Percentiles rank a stretch among this genome's conserved stretches.
phyloP scores from a whole-genome alignment of 2,329 filamentous ascomycete genomes.

The Rhynchosporium agropyri region DNA sequence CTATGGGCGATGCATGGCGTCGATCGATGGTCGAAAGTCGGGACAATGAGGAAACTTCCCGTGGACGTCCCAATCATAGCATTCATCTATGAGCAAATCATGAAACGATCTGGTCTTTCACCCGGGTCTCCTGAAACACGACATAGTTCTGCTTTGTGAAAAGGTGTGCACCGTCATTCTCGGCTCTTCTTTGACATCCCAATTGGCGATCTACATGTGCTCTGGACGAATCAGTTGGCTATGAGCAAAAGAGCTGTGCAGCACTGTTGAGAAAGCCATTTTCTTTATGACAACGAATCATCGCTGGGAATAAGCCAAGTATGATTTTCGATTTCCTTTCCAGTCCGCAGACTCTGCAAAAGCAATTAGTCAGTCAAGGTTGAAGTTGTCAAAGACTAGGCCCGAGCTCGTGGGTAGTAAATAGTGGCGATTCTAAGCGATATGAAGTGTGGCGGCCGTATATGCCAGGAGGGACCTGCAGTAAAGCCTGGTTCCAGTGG shows the following conservation, averaged over 20 bases:
- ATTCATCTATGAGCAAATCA: not conserved
- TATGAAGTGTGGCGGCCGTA: not conserved
- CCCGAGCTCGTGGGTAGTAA: constrained; percentile 7
- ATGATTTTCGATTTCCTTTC: not conserved
- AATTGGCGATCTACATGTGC: not conserved
- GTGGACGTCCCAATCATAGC: not conserved
- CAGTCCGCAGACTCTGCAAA: not conserved
- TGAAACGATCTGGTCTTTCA: not conserved
- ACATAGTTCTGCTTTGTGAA: not conserved
- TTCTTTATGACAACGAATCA: not conserved
- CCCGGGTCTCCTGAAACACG: constrained; percentile 1
- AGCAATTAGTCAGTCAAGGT: too few species aligned
- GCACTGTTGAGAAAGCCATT: not conserved
- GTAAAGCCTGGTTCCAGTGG: too few species aligned
- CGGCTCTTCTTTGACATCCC: not conserved
- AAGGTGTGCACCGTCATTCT: constrained; percentile 1
- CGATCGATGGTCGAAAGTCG: constrained; percentile 2
- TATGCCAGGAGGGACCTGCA: too few species aligned
- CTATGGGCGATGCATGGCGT: constrained; percentile 2
- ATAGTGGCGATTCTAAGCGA: not conserved
- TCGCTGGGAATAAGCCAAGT: not conserved
- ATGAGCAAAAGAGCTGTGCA: not conserved
- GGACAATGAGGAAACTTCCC: not conserved
- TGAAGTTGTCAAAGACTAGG: not conserved
- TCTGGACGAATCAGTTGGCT: constrained; percentile 7